A percentile compares a stretch with the other conserved stretches of the same genome.
These are phyloP conservation scores for Aureobasidium mangrovei DNA, from an alignment of 2,329 filamentous ascomycete genomes.

Conservation along the genomic window DNA sequence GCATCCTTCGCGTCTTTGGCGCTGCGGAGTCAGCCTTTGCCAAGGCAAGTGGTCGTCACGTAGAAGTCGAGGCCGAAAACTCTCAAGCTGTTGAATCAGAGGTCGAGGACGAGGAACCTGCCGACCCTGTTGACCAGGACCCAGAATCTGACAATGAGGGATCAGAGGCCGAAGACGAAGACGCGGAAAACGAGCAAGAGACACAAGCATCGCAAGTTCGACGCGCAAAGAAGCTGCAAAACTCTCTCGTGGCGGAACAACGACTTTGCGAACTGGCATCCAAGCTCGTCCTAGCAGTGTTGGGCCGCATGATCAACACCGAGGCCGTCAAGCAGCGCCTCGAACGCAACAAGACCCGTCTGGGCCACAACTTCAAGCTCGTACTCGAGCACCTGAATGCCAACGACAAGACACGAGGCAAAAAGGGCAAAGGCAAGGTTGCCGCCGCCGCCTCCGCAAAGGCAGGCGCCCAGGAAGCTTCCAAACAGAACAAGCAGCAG, in stretches of 20 bases:
- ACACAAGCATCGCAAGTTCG: constrained; percentile 44
- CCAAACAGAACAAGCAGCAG: constrained; percentile 20
- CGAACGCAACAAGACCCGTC: constrained; percentile 65
- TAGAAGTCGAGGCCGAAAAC: constrained; percentile 23
- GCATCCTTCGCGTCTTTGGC: constrained; percentile 69
- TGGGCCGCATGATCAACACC: constrained; percentile 64
- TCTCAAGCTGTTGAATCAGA: constrained; percentile 29
- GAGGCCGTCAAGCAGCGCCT: constrained; percentile 60
- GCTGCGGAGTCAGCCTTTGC: constrained; percentile 68
- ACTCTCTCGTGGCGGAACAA: constrained; percentile 68
- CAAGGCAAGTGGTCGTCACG: constrained; percentile 47
- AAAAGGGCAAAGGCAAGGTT: constrained; percentile 29
- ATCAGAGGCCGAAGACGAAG: constrained; percentile 28
- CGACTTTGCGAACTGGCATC: constrained; percentile 76
- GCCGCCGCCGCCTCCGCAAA: background rate
- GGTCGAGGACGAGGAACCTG: constrained; percentile 60
- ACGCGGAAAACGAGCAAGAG: constrained; percentile 24
- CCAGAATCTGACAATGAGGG: constrained; percentile 53
- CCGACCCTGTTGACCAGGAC: constrained; percentile 54
- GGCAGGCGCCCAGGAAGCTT: constrained; percentile 2
- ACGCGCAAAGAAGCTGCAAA: constrained; percentile 48
- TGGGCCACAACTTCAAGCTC: constrained; percentile 80
- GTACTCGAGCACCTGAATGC: constrained; percentile 73
- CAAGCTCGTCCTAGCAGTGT: constrained; percentile 73
- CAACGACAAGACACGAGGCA: constrained; percentile 34